Evolutionary conservation across 805 yeast species (phyloP).

Genomic region (Saturnispora gosingensis): DNA sequence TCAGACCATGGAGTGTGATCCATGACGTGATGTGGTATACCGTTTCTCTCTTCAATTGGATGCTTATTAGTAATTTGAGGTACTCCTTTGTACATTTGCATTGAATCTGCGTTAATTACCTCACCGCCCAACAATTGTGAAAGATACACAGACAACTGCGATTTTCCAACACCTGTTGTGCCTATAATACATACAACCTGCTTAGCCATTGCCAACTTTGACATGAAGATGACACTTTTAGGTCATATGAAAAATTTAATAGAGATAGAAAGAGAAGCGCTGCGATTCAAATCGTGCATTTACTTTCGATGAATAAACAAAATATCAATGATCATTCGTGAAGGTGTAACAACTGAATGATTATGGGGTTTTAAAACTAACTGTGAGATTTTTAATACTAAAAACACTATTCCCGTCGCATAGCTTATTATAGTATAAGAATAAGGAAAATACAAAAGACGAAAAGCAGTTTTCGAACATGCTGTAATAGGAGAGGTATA

Average conservation of each 20-base stretch:
- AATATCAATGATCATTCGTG: too few relatives aligned
- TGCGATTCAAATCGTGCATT: too few relatives aligned
- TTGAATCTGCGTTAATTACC: conserved; percentile 89
- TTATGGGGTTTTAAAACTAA: too few relatives aligned
- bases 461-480: too few relatives aligned
- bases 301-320: too few relatives aligned
- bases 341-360: too few relatives aligned
- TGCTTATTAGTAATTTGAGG: conserved; percentile 88
- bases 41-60: conserved; percentile 67
- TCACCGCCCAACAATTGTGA: conserved; percentile 78
- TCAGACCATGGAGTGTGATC: conserved; percentile 75
- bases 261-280: neutral
- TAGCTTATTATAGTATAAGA: too few relatives aligned
- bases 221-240: neutral
- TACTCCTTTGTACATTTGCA: conserved; percentile 79
- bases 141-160: conserved; percentile 72
- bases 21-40: conserved; percentile 78
- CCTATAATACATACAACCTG: conserved; percentile 39
- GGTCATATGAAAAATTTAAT: neutral
- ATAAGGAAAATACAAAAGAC: too few relatives aligned
- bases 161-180: conserved; percentile 95
- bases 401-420: too few relatives aligned
- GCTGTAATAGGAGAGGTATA: too few relatives aligned
- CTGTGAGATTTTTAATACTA: too few relatives aligned
- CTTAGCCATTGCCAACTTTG: neutral